Evolutionary conservation across 2,329 filamentous ascomycete genomes (phyloP), one percentile per base, ranked within the genome.

Genomic region (Trichoderma oligosporum): DNA sequence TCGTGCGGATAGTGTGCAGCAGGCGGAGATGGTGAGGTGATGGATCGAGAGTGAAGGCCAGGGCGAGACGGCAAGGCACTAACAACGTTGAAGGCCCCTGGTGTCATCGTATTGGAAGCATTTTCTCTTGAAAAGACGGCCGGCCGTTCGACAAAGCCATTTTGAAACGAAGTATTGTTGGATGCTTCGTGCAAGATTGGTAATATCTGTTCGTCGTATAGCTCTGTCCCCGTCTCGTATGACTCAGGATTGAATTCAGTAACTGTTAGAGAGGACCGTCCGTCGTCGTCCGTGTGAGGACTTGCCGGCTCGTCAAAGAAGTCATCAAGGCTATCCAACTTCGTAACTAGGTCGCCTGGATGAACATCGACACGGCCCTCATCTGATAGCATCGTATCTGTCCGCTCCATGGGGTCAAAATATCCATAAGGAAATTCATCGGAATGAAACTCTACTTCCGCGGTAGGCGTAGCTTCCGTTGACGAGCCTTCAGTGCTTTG

Each of bases 321-420:
- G 67, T 91, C 88, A 65, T 92, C 88, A 2, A 92, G 74, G 61
- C 87, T 91, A 65, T 91, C 88, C 3, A 92, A 75, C 68, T 89
- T 91, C 60, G 85, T 83, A 11, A 95, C 88, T 7, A 97, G 79
- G 64, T 97, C 93, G 35, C 87, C 89, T 4, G 62, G 66, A 57
- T 89, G 87, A 41, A 81, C 82, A 45, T 91, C 88, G 1, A 78
- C 83, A 12, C 87, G 83, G 0, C 76, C 83, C 35, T 94, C 91
- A 65, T 97, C 90, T 0, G 92, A 96, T 69, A 95, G 84, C 89
- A 97, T 96, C 0, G 92, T 97, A 54, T 91, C 90, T 1, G 91
- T 89, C 52, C 91, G 84, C 62, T 92, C 87, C 0, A 75, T 73
- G 16, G 82, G 75, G 1, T 85, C 83, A 74, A 92, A 92, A 70